Evolutionary conservation across 305 asterid genomes (phyloP), one percentile per base, ranked within the genome.

Genomic region (Caryopteris hybrid): DNA sequence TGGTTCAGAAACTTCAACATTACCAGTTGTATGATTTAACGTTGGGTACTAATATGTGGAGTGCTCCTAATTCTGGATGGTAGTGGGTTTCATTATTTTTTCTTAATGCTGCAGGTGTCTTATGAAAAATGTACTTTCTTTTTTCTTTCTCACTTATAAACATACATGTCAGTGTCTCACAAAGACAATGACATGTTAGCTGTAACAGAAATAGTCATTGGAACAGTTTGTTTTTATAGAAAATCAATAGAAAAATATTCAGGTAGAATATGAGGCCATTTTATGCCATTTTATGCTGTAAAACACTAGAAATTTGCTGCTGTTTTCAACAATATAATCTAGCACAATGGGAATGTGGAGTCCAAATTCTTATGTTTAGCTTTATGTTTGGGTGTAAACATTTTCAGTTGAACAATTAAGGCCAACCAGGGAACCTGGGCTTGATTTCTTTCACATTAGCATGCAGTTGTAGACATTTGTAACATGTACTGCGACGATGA

Each of bases 41-140:
- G 22, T 27, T n/a, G 55, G 45, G 5, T 42, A 46, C 36, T 36
- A 21, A 23, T 58, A 36, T 58, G 6, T 54, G 60, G 42, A 59
- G 58, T 31, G 59, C 45, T 50, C 42, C 72, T 46, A 47, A 42
- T 8, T 31, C 63, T 3, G 6, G 17, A 65, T 65, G 68, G 58
- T 47, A 65, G 52, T 20, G 48, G 43, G 29, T 72, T 72, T 17
- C 21, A 21, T 46, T 43, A 23, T 33, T 31, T 34, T 33, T 46
- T 46, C 27, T 16, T 47, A 16, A 20, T 36, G 55, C 55, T 50
- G 13, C 23, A 60, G 29, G 62, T 38, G 38, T 61, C 14, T 23
- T 39, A 13, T 29, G 47, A 29, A 45, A 55, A 8, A 47, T 17
- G 17, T 57, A 20, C 59, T 47, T 12, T 55, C 61, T 53, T 10